Base-by-base conservation (phyloP, 176 grass and related monocot species). In the Ensete ventricosum region DNA sequence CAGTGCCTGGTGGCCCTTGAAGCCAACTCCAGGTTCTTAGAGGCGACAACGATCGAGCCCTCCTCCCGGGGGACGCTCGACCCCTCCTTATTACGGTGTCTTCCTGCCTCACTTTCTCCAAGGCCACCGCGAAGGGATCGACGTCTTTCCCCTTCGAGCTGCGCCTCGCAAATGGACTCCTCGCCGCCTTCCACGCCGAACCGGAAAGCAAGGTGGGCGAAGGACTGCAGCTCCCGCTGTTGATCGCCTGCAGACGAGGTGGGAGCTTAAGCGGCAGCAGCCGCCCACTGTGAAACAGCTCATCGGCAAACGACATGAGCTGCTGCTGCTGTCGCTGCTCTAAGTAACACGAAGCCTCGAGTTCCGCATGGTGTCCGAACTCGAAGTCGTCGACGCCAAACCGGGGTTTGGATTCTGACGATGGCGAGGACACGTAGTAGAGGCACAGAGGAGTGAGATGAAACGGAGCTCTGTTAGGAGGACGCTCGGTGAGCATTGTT, bases 211-310 rank as follows among this genome's bases (percentile, higher is more conserved):
- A 25, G 9, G 43, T 67, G 9, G 82, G 82, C 14, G 82, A 84
- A 55, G 68, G n/a, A 10, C 51, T 20, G 19, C 71, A 53, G 20
- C 23, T 24, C 2, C 14, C 49, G 21, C 68, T 22, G 49, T 29
- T 16, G 14, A 34, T 14, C 8, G 55, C 21, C 67, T 84, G 76
- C 52, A 84, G 76, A 9, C 69, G 67, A 16, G 82, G 76, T 1
- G 82, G 82, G 25, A 78, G 82, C 54, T 84, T 79, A 1, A 84
- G 76, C 8, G 82, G 76, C 69, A 79, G 76, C 59, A 84, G 76
- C 14, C 62, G 17, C 50, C 82, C 69, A 2, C 69, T 79, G 14
- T 68, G 55, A 19, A 84, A 84, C 12, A 84, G 67, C 50, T 84
- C 82, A 3, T 84, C 76, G 0, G 76, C 76, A 3, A 79, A 84